Base-by-base conservation (phyloP, 305 asterid species). In the Solanum hybrid region DNA sequence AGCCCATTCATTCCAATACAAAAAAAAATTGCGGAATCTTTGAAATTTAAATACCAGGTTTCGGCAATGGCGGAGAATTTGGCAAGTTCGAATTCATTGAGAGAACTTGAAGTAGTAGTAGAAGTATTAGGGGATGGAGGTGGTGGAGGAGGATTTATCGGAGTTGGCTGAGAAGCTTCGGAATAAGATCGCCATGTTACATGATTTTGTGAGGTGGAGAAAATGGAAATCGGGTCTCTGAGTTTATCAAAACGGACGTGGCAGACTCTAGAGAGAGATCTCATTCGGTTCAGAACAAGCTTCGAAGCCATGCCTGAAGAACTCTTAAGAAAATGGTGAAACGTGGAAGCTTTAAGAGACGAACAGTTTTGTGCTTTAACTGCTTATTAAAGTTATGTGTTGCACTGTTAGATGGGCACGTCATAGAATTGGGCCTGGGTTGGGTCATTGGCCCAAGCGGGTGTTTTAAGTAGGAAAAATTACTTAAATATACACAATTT, bases 61-160 rank as follows among this genome's bases (percentile, higher is more conserved):
- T 96, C 96, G 6, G 98, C 90, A 79, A 96, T 93, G 90, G 96
- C 94, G 17, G 98, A 92, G 90, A 96, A 96, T 91, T 97, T 97
- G 26, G 89, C 92, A 17, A 97, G 94, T 93, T 97, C 99, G 9
- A 87, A 70, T 92, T 95, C 92, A 92, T 96, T 96, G 90, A 96
- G 89, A 24, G 99, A 97, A 90, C 97, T 96, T 10, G 89, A 68
- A 72, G 61, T 27, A 65, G 88, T 86, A 36, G 86, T 76, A 12
- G 26, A 33, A n/a, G 37, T 83, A 61, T 39, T 83, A 2, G 65
- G 65, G 76, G 65, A 32, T 14, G 89, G 77, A 61, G 72, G 72
- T 61, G 72, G 70, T 57, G 70, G 72, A 14, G 92, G 91, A 8
- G 92, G 39, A 89, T 39, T 92, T 41, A 91, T 79, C 10, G 94